Evolutionary conservation across 2,329 filamentous ascomycete genomes (phyloP), one percentile per base, ranked within the genome.

Genomic region (Colletotrichum karsti): DNA sequence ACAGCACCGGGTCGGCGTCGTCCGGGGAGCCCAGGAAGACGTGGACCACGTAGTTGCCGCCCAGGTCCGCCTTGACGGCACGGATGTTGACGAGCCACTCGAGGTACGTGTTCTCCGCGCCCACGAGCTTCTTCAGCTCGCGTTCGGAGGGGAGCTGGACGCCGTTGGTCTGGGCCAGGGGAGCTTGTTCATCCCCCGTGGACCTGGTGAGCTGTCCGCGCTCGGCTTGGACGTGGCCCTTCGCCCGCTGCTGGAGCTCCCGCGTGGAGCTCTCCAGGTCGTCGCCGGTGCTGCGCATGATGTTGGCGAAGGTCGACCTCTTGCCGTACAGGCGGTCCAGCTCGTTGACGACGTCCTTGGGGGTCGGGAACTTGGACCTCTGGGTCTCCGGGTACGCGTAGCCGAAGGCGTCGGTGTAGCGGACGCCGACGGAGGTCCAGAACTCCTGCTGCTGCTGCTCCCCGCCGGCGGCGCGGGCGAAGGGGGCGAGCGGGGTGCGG

Each of bases 61-160:
- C 78, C 3, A 86, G 75, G 4, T 83, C 83, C 64, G 82, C 80
- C 71, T 86, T 88, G 58, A 81, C 74, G 4, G 86, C 83, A n/a
- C 80, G 78, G 67, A 91, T 81, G 72, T 87, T 88, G 72, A 85
- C 83, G 12, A 86, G 79, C 80, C 88, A 91, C 66, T 90, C 78
- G 30, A 75, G 76, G 71, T 82, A 78, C 30, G 74, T 75, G 65
- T 75, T 77, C 61, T 77, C 54, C 8, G 51, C 20, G 4, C 58
- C 42, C 7, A 54, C 30, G 28, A 67, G 35, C 15, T 58, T 59
- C 46, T 59, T 64, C 4, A 67, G 22, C 22, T 59, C 46, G 24
- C 46, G 60, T n/a, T 41, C 64, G 7, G 22, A 18, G 7, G 64
- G 61, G 4, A 58, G 53, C 7, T 46, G 15, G 15, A 46, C 15